Conservation (phyloP, 1,284 basidiomycete genomes). For the Peniophora sp. region DNA sequence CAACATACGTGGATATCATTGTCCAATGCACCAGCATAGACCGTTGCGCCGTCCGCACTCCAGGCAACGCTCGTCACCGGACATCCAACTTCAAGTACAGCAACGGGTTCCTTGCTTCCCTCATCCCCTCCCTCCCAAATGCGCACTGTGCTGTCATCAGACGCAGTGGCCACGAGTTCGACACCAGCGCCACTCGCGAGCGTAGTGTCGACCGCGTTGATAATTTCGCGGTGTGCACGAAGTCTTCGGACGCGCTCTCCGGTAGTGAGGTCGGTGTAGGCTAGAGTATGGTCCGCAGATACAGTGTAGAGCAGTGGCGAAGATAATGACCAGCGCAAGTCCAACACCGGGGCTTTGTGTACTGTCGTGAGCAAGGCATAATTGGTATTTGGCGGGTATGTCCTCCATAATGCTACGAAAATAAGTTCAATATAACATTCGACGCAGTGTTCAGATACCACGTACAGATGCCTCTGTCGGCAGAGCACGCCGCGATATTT, state of each 20-base stretch:
- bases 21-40: slow-evolving; percentile 87
- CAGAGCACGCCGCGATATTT: slow-evolving; percentile 78
- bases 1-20: slow-evolving; percentile 84
- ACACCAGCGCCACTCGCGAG: slow-evolving; percentile 74
- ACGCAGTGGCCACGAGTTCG: slow-evolving; percentile 78
- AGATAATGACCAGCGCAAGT: slow-evolving; percentile 75
- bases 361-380: slow-evolving; percentile 69
- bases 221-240: slow-evolving; percentile 80
- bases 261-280: slow-evolving; percentile 66
- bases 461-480: slow-evolving; percentile 73
- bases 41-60: slow-evolving; percentile 80
- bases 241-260: slow-evolving; percentile 72
- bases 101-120: slow-evolving; percentile 68
- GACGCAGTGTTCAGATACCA: slow-evolving; percentile 11
- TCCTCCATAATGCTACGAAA: slow-evolving; percentile 64
- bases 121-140: slow-evolving; percentile 83
- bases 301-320: slow-evolving; percentile 71
- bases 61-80: slow-evolving; percentile 91
- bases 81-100: slow-evolving; percentile 76
- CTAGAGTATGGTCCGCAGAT: slow-evolving; percentile 77
- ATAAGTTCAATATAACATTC: neutral
- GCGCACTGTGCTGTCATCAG: slow-evolving; percentile 84
- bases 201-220: slow-evolving; percentile 82
- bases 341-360: slow-evolving; percentile 73
- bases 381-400: slow-evolving; percentile 76